Base-by-base conservation (phyloP, 106 monocot species). In the Platanthera zijinensis region DNA sequence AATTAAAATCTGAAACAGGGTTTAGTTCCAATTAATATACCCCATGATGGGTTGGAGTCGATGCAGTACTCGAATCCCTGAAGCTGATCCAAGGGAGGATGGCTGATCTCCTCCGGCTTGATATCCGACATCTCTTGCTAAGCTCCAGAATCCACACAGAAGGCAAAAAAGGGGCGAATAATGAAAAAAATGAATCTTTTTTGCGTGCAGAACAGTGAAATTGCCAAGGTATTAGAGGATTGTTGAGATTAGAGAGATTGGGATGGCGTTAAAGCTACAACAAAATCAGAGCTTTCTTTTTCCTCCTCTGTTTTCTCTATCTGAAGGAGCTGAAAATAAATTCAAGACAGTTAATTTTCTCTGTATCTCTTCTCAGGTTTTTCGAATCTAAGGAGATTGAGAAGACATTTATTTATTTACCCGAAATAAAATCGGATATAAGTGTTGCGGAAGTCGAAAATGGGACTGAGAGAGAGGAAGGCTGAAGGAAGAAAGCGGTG, bases 41-140 rank as follows among this genome's bases (percentile, higher is more conserved):
- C 74, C 74, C 52, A 75, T 22, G 74, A 75, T 52, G 96, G 96
- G 62, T 93, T 93, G 70, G 96, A 96, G 77, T 96, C 96, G 28
- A 96, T 96, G 79, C 96, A 96, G 80, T 96, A 96, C 83, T 96
- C 96, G 50, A 90, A 86, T 21, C 92, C 96, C 78, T 90, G 96
- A 47, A 96, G 87, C 81, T 96, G 96, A 82, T 96, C 96, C 96
- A 96, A 89, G 71, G 96, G 92, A 17, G 75, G 88, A 80, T 96
- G 92, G 17, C 46, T 83, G 72, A 90, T 85, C 73, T 92, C 96
- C 82, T 96, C 96, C 25, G 84, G 85, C 66, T 96, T 96, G 21
- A 85, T 30, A 51, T 96, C 96, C 63, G 80, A 72, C 92, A 89
- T 90, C 50, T 72, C 72, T 72, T 10, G 17, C 50, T 25, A 8